phyloP scores from a whole-genome alignment of 106 monocot species.

The Acorus calamus region DNA sequence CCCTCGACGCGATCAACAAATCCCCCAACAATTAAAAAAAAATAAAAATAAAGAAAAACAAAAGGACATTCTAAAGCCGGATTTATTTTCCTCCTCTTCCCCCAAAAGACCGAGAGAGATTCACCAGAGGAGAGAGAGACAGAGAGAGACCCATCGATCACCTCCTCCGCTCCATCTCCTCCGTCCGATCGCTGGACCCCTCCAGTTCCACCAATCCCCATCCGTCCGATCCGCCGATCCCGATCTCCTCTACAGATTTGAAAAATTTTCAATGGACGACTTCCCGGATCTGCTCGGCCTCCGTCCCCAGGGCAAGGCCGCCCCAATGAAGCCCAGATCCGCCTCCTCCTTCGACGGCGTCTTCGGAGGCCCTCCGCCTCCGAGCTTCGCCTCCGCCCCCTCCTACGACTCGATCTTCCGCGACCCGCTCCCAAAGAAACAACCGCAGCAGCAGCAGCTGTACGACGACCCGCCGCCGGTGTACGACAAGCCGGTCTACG shows the following conservation, averaged over 20 bases:
- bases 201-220: background rate
- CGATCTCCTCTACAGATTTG: background rate
- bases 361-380: background rate
- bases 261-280: conserved; percentile 31
- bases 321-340: conserved; percentile 31
- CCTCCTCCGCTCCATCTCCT: too few relatives aligned
- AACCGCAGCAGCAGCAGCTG: conserved; percentile 1
- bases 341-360: conserved; percentile 7
- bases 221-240: background rate
- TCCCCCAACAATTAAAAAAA: too few relatives aligned
- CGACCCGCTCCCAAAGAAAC: conserved; percentile 5
- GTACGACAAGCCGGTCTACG: conserved; percentile 54
- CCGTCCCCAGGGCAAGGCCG: conserved; percentile 47
- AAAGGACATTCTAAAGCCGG: too few relatives aligned
- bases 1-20: too few relatives aligned
- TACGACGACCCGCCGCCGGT: conserved; percentile 21
- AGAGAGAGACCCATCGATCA: too few relatives aligned
- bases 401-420: conserved; percentile 16
- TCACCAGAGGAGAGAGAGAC: too few relatives aligned
- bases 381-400: conserved; percentile 1
- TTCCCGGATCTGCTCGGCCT: conserved; percentile 54
- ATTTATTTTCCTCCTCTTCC: too few relatives aligned
- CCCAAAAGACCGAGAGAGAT: too few relatives aligned
- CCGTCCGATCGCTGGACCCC: background rate
- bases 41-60: too few relatives aligned